Base-by-base conservation (phyloP, 169 alveolate species). In the Plasmodium vivax region DNA sequence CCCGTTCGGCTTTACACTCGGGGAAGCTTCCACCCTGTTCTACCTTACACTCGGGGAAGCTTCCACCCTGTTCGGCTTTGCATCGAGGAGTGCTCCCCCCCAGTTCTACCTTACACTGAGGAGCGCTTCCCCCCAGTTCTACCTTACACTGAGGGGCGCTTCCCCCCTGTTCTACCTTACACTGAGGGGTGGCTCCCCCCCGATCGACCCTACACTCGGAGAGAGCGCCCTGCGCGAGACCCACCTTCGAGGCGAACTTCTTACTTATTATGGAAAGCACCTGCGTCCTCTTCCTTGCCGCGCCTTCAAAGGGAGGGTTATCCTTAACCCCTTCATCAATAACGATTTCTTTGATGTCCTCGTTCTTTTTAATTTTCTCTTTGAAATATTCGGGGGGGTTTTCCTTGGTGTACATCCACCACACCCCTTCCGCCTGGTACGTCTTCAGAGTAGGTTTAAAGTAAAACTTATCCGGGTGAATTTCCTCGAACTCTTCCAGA, bases 401-500 rank as follows among this genome's bases (percentile, higher is more conserved):
- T 87, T 87, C 93, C 51, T 75, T 87, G 30, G 81, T 54, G 45
- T 87, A 87, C 93, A 87, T 87, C 93, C 93, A 87, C 93, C 93
- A 87, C n/a, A 87, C 58, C 8, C 93, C 93, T 77, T 87, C 93
- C 34, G 93, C 93, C 81, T 87, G 93, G 36, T 87, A 87, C 47
- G 93, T 77, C 56, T 87, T 87, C 68, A 87, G 36, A 51, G 27
- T 77, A 14, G 93, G 93, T 36, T 87, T 87, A 68, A 87, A 87
- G 71, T 87, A 87, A 54, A 51, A 54, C 36, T 79, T 41, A 51
- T 87, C 68, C 8, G 93, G 93, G 45, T 87, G 72, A 77, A 87
- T 87, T 87, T 87, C 84, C 62, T 87, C 81, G 81, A 87, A 87
- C 47, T 87, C 93, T 43, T 87, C 93, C 6, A 87, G 93, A 27